Percentiles rank a stretch among this genome's conserved stretches.
Conservation (phyloP, 768 basidiomycete species). For the Tulasnella sp. region DNA sequence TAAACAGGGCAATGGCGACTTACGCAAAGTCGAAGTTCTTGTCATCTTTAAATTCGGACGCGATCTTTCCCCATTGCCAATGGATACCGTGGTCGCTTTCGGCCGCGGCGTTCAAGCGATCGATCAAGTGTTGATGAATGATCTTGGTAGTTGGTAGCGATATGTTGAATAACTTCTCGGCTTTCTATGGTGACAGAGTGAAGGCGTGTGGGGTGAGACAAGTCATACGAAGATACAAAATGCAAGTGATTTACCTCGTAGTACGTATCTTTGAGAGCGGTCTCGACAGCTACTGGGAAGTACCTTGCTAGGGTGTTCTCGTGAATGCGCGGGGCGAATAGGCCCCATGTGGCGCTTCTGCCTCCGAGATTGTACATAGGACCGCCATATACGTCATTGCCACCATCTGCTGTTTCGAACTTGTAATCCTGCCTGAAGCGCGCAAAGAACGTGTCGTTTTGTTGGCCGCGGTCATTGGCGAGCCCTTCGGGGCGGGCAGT, state of each 20-base stretch:
- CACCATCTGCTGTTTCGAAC: background rate
- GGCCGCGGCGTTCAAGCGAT: background rate
- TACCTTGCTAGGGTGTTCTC: background rate
- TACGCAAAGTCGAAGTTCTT: constrained; percentile 24
- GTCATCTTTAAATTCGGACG: constrained; percentile 22
- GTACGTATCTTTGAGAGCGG: background rate
- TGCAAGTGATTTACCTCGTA: background rate
- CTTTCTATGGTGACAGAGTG: background rate
- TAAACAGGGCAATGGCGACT: no score
- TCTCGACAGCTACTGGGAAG: background rate
- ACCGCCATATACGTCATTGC: constrained; percentile 21
- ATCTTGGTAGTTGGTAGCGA: background rate
- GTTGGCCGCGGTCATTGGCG: constrained; percentile 21
- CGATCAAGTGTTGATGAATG: background rate
- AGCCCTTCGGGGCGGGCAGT: constrained; percentile 21
- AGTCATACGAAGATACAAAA: no score
- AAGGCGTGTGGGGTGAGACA: background rate
- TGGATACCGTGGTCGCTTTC: background rate
- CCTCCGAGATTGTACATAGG: constrained; percentile 22
- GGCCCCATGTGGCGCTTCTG: constrained; percentile 20
- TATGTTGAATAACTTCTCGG: background rate
- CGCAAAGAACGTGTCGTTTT: constrained; percentile 23
- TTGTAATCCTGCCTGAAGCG: constrained; percentile 20
- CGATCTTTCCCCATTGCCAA: constrained; percentile 26
- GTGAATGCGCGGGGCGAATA: constrained; percentile 6